Conservation (phyloP, 257 asterid species). For the Haberlea rhodopensis region DNA sequence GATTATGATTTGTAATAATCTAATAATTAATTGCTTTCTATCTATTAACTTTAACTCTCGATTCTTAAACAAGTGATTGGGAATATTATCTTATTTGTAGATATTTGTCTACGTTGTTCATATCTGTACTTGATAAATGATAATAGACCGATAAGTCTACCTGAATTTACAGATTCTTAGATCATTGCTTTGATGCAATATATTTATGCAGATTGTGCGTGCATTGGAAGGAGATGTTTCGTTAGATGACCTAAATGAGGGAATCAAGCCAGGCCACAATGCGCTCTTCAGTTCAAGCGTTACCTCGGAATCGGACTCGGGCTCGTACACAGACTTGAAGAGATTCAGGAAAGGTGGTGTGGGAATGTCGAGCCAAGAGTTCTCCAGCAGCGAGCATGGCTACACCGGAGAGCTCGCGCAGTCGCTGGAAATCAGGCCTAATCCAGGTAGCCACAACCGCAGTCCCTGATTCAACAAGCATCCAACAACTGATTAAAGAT, state of each 20-base stretch:
- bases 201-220: constrained; percentile 41
- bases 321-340: constrained; percentile 40
- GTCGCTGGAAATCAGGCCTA: constrained; percentile 33
- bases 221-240: constrained; percentile 59
- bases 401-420: constrained; percentile 35
- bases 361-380: constrained; percentile 60
- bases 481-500: neutral
- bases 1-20: too few relatives aligned
- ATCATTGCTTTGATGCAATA: neutral
- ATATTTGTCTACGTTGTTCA: too few relatives aligned
- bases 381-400: constrained; percentile 50
- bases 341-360: constrained; percentile 35
- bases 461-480: constrained; percentile 11
- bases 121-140: too few relatives aligned
- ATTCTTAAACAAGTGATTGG: too few relatives aligned
- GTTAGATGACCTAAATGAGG: constrained; percentile 43
- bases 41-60: too few relatives aligned
- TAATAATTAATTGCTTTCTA: too few relatives aligned
- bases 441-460: constrained; percentile 16
- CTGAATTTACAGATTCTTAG: too few relatives aligned
- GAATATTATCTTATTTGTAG: too few relatives aligned
- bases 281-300: constrained; percentile 38
- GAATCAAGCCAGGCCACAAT: constrained; percentile 33
- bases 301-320: constrained; percentile 48
- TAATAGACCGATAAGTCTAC: too few relatives aligned